Base-by-base conservation (phyloP, 73 alveolate genomes). In the Stentor roeselii region DNA sequence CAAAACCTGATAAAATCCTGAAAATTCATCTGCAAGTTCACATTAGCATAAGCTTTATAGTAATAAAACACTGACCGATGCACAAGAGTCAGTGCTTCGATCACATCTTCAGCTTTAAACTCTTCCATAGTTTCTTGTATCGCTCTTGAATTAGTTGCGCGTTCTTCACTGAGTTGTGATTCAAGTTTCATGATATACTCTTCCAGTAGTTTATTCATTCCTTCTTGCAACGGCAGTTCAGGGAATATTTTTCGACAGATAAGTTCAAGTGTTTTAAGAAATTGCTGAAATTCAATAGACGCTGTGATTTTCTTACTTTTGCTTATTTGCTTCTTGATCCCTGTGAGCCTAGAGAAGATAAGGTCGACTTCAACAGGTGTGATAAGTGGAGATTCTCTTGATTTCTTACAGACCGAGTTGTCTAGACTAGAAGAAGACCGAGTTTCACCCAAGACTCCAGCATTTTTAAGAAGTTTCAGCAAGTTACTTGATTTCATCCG, bases 1-100 rank as follows among this genome's bases (percentile, higher is more conserved):
- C 97, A 92, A 83, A 92, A 92, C 85, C 87, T 87, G 3, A 82
- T 78, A 40, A 92, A 92, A 15, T 85, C 84, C n/a, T 89, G 89
- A 61, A 78, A 87, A 42, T 83, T 82, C 86, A 92, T 82, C 34
- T 82, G 83, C 3, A 42, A 87, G 86, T 67, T 77, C 61, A n/a
- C 75, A 74, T 74, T 67, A 3, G 95, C 78, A 59, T 90, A 90
- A 60, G 34, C 84, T n/a, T 42, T 30, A 39, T 76, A 90, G 50
- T 83, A 90, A 32, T 91, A 90, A 21, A 82, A 39, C 3, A 90
- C 38, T 1, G 95, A 34, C 60, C 87, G 84, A 83, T 90, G 95
- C n/a, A 90, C 92, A 36, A 86, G 38, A 30, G 90, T 86, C 2
- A 90, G 84, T 14, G 86, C 67, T 84, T 87, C 92, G 3, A 90